Evolutionary conservation across 768 basidiomycete species (phyloP).

Genomic region (Mycena sanguinolenta): DNA sequence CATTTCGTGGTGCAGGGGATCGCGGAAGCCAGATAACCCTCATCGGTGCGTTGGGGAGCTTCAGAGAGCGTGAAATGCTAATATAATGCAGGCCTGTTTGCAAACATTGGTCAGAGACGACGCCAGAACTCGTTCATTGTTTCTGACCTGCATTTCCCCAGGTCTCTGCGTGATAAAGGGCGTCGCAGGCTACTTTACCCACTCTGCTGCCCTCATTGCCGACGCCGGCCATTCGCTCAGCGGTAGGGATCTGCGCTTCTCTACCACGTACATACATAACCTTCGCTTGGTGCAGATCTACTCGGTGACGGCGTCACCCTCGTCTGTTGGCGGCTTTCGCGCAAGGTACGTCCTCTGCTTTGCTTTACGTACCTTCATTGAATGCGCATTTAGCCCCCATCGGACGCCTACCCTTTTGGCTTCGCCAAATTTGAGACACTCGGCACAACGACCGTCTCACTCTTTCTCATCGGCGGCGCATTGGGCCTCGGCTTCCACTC

Average conservation of each 20-base stretch:
- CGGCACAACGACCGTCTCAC: slow-evolving; percentile 90
- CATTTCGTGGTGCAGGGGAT: slow-evolving; percentile 78
- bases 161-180: slow-evolving; percentile 88
- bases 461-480: slow-evolving; percentile 88
- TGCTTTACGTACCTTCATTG: slow-evolving; percentile 53
- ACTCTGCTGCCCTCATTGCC: slow-evolving; percentile 91
- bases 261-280: slow-evolving; percentile 12
- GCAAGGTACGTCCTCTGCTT: slow-evolving; percentile 51
- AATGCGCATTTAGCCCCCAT: slow-evolving; percentile 77
- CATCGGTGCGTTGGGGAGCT: slow-evolving; percentile 55
- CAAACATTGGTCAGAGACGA: slow-evolving; percentile 72
- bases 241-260: slow-evolving; percentile 58
- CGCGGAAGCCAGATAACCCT: slow-evolving; percentile 88
- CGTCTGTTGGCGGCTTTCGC: slow-evolving; percentile 91
- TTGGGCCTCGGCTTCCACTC: slow-evolving; percentile 89
- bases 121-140: background rate
- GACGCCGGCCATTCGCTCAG: slow-evolving; percentile 94
- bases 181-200: slow-evolving; percentile 88
- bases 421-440: slow-evolving; percentile 96
- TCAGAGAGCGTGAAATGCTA: background rate
- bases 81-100: slow-evolving; percentile 63
- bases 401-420: slow-evolving; percentile 85
- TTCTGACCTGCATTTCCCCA: slow-evolving; percentile 84
- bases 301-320: slow-evolving; percentile 44
- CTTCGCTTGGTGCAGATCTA: slow-evolving; percentile 2